Evolutionary conservation across 202 grass and related monocot genomes (phyloP).

Genomic region (Eragrostis tef): DNA sequence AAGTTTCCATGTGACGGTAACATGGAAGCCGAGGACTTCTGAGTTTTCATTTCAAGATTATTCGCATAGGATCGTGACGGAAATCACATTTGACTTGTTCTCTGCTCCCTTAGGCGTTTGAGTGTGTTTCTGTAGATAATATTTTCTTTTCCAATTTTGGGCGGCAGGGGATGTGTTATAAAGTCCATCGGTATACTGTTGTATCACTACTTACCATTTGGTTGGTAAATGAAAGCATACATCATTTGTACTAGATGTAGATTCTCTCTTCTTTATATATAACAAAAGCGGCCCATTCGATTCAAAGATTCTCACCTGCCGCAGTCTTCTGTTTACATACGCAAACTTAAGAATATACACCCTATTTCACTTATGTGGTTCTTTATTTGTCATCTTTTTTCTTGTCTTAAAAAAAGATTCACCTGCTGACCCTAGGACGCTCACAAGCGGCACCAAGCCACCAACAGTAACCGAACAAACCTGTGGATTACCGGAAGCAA

Average conservation of each 20-base stretch:
- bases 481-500: background rate
- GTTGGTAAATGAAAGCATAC: conserved; percentile 54
- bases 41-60: conserved; percentile 38
- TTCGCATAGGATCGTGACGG: conserved; percentile 45
- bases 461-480: conserved; percentile 22
- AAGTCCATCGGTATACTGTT: conserved; percentile 38
- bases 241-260: background rate
- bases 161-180: conserved; percentile 9
- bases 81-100: conserved; percentile 34
- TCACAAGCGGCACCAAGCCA: conserved; percentile 16
- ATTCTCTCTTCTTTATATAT: background rate
- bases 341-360: background rate
- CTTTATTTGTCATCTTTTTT: background rate
- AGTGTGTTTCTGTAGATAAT: conserved; percentile 58
- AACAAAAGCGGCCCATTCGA: background rate
- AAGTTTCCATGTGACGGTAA: conserved; percentile 38
- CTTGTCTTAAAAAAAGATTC: background rate
- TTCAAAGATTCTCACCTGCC: background rate
- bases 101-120: conserved; percentile 32
- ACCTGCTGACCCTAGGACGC: background rate
- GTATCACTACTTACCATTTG: conserved; percentile 38
- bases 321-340: background rate
- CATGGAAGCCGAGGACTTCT: conserved; percentile 31
- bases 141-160: conserved; percentile 13
- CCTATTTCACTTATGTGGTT: conserved; percentile 13